Percentiles rank a stretch among this genome's conserved stretches.
These are phyloP conservation scores for Claviceps quebecensis DNA, from an alignment of 2,329 filamentous ascomycete genomes.

Conservation along the genomic window DNA sequence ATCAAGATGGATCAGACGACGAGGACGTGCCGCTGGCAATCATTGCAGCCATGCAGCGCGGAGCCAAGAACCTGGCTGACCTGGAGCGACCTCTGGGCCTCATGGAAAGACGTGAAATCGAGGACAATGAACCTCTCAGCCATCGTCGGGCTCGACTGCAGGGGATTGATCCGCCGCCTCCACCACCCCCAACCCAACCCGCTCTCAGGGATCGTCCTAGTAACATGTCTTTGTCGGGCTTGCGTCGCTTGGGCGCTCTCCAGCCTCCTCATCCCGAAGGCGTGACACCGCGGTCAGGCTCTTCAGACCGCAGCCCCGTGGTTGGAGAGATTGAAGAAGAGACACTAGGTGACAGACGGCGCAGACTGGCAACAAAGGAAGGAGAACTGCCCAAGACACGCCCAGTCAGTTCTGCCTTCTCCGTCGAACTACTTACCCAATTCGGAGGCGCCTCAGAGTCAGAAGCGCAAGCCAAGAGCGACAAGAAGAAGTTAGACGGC, in stretches of 20 bases:
- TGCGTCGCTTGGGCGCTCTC: background rate
- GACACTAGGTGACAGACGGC: conserved; percentile 52
- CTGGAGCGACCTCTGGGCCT: conserved; percentile 55
- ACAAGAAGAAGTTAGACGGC: background rate
- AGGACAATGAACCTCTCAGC: conserved; percentile 85
- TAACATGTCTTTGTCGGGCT: conserved; percentile 26
- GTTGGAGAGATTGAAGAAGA: conserved; percentile 48
- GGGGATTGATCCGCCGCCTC: conserved; percentile 38
- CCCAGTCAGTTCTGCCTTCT: conserved; percentile 52
- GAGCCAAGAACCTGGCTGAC: conserved; percentile 35
- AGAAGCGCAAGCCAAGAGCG: background rate
- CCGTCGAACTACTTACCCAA: conserved; percentile 52
- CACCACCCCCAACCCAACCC: conserved; percentile 20
- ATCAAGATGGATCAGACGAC: conserved; percentile 42
- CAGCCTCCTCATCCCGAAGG: background rate
- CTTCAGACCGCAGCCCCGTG: conserved; percentile 23
- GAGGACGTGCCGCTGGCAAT: conserved; percentile 82
- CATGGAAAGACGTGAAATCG: conserved; percentile 68
- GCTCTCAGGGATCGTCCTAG: conserved; percentile 28
- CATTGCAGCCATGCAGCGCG: conserved; percentile 49
- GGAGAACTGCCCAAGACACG: conserved; percentile 36
- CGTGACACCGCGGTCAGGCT: background rate
- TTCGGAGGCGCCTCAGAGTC: conserved; percentile 31
- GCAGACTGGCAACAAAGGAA: conserved; percentile 47
- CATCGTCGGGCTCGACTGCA: conserved; percentile 60